Evolutionary conservation across 169 alveolate genomes (phyloP), one percentile per base, ranked within the genome.

Genomic region (Eimeria necatrix): DNA sequence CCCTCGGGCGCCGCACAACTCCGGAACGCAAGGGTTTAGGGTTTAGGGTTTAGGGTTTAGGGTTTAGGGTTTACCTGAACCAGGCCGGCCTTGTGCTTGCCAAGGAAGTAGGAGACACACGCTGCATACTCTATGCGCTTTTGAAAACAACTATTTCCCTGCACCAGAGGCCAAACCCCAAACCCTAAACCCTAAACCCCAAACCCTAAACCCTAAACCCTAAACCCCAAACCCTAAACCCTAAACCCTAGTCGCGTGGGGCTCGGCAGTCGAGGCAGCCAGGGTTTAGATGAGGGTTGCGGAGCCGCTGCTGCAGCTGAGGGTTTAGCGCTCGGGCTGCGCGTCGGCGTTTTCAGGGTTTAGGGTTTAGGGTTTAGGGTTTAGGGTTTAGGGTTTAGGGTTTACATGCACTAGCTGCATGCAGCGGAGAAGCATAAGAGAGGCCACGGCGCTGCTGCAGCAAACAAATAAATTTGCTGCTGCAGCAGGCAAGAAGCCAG

Each of bases 341-440:
- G 64, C 64, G 14, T 9, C 64, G 14, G 20, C 14, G 8, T 56
- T 14, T 8, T 56, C n/a, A 18, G 80, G 26, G 16, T 24, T n/a
- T 18, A 24, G 80, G 46, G 46, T 18, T 70, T 18, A 70, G 49
- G 80, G 80, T n/a, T 18, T 70, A 70, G 80, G 80, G 48, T 22
- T 68, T 68, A 22, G 78, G 78, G 78, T n/a, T 64, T 64, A n/a
- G 41, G 76, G 26, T 22, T 68, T 20, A 22, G 78, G 78, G 41
- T 22, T 22, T 68, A 68, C 78, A 32, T 68, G 78, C 78, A 89
- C 70, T 64, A 89, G 52, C 88, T 81, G 74, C 94, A 89, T 89
- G 88, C 81, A 70, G 18, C 94, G 51, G 56, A 89, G 51, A 12
- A 73, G 86, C 94, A 89, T 89, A 48, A 89, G 94, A 14, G 94